Evolutionary conservation across 1,284 basidiomycete genomes (phyloP), one percentile per base, ranked within the genome.

Genomic region (Tausonia pullulans): DNA sequence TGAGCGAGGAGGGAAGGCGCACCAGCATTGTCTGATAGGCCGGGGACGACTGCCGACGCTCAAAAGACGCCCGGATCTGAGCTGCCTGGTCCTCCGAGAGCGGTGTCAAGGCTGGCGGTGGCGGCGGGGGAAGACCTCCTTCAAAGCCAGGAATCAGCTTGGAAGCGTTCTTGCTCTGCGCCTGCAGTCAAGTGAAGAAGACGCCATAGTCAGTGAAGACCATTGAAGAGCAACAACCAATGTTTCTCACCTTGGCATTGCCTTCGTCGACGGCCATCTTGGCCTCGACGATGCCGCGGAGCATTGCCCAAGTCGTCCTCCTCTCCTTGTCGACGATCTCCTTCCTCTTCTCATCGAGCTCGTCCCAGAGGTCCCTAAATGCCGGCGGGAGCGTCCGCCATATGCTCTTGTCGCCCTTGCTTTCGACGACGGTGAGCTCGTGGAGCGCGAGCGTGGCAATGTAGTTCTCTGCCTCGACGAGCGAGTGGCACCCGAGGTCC

Each of bases 331-430:
- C 84, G 60, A 87, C 84, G 54, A 79, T 79, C 8, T 74, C 70
- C 70, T 86, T 88, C 67, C 88, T 80, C 44, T 78, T 76, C 5
- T 72, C 74, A 71, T 94, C 90, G 39, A 98, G 78, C 75, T 97
- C 91, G 66, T 92, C 88, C 96, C 96, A 99, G 50, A 98, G 78
- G 71, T 93, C 88, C 65, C 92, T 83, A 74, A 87, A 96, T 9
- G 83, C 81, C 0, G 86, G 80, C n/a, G 93, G 90, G 39, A 98
- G 79, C 9, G 84, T 73, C 68, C 88, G 68, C 72, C 74, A 75
- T 51, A 67, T 46, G 55, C 67, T n/a, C 16, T 69, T 62, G 55
- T 60, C 55, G 54, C 62, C 67, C 59, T 59, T 55, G 9, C 85
- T 85, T 56, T 83, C 81, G 2, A 81, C 79, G 65, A 83, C 88